phyloP scores from a whole-genome alignment of 2,329 filamentous ascomycete species.

The Xylariaceae sp. region DNA sequence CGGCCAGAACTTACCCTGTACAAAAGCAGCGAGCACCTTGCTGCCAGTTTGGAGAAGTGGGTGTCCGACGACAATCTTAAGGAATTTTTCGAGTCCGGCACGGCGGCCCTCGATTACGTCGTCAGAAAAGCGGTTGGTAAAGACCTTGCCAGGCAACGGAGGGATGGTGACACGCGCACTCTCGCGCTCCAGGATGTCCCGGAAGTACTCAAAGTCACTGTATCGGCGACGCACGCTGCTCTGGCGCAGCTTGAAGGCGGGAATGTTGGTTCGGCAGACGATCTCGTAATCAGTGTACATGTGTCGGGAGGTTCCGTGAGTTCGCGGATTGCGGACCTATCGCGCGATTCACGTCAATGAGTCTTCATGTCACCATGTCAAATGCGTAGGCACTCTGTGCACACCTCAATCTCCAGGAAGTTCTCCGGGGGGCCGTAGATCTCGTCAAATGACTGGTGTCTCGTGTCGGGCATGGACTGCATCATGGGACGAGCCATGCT shows the following conservation, averaged over 20 bases:
- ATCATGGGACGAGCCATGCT: conserved; percentile 49
- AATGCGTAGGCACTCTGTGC: conserved; percentile 19
- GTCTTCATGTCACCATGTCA: too few relatives aligned
- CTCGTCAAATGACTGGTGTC: conserved; percentile 95
- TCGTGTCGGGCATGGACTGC: conserved; percentile 65
- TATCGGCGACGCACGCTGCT: conserved; percentile 88
- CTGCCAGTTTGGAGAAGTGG: conserved; percentile 94
- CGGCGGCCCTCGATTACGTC: conserved; percentile 94
- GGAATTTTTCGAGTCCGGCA: conserved; percentile 86
- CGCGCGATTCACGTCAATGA: background rate
- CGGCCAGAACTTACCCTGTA: conserved; percentile 66
- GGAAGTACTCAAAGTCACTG: conserved; percentile 97
- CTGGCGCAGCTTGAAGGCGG: conserved; percentile 92
- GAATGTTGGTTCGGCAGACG: conserved; percentile 95
- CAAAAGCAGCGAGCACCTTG: conserved; percentile 92
- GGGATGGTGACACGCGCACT: conserved; percentile 92
- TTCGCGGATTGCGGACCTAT: conserved; percentile 88
- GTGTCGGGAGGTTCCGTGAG: conserved; percentile 85
- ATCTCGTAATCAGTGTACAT: conserved; percentile 99
- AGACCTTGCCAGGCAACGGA: conserved; percentile 92
- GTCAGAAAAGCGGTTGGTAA: conserved; percentile 96
- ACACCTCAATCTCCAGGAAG: conserved; percentile 94
- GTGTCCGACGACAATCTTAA: conserved; percentile 96
- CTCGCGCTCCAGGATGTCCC: conserved; percentile 95
- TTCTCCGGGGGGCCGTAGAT: conserved; percentile 98